Percentiles rank a stretch among this genome's conserved stretches.
Conservation (phyloP, 495 filamentous ascomycete genomes). For the Corynascus novoguineensis region DNA sequence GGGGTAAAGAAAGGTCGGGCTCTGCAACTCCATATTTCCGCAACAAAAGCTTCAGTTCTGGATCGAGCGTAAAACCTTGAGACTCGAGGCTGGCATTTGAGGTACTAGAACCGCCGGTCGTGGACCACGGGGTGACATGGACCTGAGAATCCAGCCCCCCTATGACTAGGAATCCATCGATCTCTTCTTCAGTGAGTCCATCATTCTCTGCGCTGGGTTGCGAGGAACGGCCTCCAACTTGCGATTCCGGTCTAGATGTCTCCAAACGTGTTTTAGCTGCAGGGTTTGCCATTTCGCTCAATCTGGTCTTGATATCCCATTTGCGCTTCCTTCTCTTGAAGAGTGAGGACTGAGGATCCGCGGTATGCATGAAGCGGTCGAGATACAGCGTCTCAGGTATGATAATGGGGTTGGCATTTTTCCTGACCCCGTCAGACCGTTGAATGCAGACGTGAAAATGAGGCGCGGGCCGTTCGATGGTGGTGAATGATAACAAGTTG, state of each 20-base stretch:
- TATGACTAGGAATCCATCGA: slow-evolving; percentile 19
- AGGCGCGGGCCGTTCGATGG: slow-evolving; percentile 72
- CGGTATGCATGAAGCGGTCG: slow-evolving; percentile 77
- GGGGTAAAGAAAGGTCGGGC: neutral
- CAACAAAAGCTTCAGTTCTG: slow-evolving; percentile 2
- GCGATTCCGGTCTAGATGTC: slow-evolving; percentile 5
- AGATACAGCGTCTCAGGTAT: slow-evolving; percentile 76
- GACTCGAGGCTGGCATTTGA: too few relatives aligned
- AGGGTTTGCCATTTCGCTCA: slow-evolving; percentile 44
- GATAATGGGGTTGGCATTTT: slow-evolving; percentile 70
- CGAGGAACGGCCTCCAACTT: neutral
- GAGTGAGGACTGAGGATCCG: slow-evolving; percentile 49
- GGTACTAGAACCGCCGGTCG: too few relatives aligned
- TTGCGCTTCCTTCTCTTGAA: slow-evolving; percentile 56
- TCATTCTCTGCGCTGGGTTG: neutral
- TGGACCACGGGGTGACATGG: neutral
- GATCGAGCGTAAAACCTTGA: neutral
- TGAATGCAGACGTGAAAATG: slow-evolving; percentile 86
- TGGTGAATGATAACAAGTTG: slow-evolving; percentile 60
- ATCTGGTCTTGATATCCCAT: slow-evolving; percentile 68
- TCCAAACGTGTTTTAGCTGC: slow-evolving; percentile 16
- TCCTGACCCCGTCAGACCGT: slow-evolving; percentile 66
- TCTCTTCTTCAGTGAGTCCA: slow-evolving; percentile 6
- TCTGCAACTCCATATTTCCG: neutral
- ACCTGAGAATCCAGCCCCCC: neutral